Evolutionary conservation across 768 basidiomycete genomes (phyloP).

Genomic region (Suillus discolor): DNA sequence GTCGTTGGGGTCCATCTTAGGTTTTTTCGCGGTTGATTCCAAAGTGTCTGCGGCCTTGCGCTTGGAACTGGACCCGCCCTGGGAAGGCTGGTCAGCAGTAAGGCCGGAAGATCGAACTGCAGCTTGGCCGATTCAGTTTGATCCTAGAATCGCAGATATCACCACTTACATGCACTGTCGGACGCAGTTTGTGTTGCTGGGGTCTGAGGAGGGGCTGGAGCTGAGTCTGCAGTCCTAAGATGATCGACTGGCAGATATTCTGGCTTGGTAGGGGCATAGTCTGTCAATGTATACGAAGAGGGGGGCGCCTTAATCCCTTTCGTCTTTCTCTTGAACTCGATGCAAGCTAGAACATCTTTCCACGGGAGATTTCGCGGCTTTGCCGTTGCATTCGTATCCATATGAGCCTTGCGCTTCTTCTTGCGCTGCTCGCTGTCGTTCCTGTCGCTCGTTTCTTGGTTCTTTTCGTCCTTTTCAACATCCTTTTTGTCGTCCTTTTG

Average conservation of each 20-base stretch:
- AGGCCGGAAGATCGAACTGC: background rate
- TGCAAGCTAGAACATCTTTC: background rate
- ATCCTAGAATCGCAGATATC: background rate
- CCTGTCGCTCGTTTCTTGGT: too few species aligned
- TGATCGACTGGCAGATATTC: background rate
- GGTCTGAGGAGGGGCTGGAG: background rate
- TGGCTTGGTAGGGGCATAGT: background rate
- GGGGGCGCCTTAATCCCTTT: background rate
- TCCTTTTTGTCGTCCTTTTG: too few species aligned
- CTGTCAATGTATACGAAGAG: background rate
- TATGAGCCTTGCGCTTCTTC: too few species aligned
- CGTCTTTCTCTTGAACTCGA: background rate
- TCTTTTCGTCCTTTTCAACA: too few species aligned
- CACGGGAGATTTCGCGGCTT: background rate
- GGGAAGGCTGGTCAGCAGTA: background rate
- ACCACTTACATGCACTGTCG: background rate
- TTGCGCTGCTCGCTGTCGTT: too few species aligned
- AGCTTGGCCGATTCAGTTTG: background rate
- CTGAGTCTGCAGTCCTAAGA: background rate
- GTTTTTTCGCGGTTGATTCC: background rate
- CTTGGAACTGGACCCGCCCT: background rate
- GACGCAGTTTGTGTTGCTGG: background rate
- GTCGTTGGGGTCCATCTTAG: background rate
- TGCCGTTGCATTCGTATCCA: background rate
- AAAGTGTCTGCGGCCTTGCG: background rate